A percentile compares a stretch with the other conserved stretches of the same genome.
phyloP scores from a whole-genome alignment of 345 rosid genomes.

The Streptanthus diversifolius region DNA sequence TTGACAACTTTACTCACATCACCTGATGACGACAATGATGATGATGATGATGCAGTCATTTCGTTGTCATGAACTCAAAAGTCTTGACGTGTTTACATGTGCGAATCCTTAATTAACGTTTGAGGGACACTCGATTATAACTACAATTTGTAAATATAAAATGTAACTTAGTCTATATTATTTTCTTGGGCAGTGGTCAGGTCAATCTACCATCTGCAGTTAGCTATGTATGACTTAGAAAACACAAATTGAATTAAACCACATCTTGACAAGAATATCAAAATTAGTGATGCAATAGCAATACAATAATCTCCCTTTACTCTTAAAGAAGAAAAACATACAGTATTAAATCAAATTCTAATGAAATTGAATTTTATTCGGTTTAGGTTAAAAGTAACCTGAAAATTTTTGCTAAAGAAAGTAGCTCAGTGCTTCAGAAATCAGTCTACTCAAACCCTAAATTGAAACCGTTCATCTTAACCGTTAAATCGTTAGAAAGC shows the following conservation, averaged over 20 bases:
- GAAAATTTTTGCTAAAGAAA: background rate
- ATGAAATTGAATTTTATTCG: background rate
- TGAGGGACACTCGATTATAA: background rate
- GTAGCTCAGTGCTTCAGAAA: background rate
- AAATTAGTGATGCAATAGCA: background rate
- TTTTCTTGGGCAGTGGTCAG: background rate
- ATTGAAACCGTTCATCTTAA: background rate
- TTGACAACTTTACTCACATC: slow-evolving; percentile 46
- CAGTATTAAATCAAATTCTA: no score
- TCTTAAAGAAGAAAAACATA: no score
- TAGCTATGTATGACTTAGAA: background rate
- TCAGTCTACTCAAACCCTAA: slow-evolving; percentile 19
- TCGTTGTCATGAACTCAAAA: slow-evolving; percentile 8
- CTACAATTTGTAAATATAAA: background rate
- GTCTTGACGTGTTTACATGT: background rate
- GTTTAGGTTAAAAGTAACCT: background rate
- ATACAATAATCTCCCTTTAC: no score
- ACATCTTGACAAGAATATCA: no score
- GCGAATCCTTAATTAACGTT: background rate
- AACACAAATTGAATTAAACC: background rate
- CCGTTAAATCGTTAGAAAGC: background rate
- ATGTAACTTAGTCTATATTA: background rate
- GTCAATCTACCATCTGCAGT: background rate
- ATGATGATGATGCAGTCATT: slow-evolving; percentile 13
- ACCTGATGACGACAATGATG: slow-evolving; percentile 23